Evolutionary conservation across 805 yeast species (phyloP).

Genomic region (Maudiozyma serrabonitensis): DNA sequence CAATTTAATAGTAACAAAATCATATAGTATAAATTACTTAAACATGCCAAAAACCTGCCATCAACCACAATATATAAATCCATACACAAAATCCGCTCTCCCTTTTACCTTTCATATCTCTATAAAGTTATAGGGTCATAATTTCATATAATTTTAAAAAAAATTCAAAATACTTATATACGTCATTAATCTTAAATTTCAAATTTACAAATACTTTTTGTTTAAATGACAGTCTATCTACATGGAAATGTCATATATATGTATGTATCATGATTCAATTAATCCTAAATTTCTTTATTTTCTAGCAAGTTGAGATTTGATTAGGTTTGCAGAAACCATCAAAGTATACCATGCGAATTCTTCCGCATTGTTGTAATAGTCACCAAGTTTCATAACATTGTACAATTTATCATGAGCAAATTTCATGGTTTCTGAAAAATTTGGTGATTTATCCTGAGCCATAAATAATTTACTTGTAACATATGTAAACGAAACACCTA

Average conservation of each 20-base stretch:
- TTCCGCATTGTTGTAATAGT: constrained; percentile 51
- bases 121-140: background rate
- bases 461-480: constrained; percentile 70
- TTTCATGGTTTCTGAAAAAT: constrained; percentile 46
- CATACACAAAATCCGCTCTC: no score
- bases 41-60: no score
- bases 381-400: constrained; percentile 45
- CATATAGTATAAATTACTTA: no score
- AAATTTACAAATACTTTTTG: no score
- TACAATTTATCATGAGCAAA: constrained; percentile 55
- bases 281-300: constrained; percentile 7
- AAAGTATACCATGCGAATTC: constrained; percentile 72
- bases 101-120: no score
- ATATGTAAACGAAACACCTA: constrained; percentile 58
- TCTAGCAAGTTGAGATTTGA: constrained; percentile 59
- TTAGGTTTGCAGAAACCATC: constrained; percentile 50
- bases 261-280: background rate
- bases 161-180: background rate
- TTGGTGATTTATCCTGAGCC: constrained; percentile 60
- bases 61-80: no score
- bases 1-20: no score
- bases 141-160: background rate
- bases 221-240: background rate
- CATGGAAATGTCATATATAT: background rate
- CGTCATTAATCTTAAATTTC: background rate